Conservation (phyloP, 2,329 filamentous ascomycete genomes). For the Triangularia setosa region DNA sequence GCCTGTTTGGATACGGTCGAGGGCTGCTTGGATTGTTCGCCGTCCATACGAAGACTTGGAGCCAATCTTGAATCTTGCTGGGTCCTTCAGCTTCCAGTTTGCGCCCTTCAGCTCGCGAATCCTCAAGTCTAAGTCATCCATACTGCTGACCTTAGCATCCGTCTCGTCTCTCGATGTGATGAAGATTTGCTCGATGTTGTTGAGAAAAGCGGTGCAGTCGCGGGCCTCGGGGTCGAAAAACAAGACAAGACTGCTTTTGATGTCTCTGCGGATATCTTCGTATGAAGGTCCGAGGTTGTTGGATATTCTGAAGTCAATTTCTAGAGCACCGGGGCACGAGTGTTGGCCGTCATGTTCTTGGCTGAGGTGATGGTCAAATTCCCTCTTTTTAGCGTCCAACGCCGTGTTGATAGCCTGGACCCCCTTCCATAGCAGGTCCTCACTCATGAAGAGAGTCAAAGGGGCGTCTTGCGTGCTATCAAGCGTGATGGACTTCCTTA, state of each 20-base stretch:
- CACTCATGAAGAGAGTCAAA: constrained; percentile 42
- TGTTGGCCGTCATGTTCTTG: constrained; percentile 37
- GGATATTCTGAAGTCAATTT: constrained; percentile 42
- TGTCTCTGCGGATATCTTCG: constrained; percentile 40
- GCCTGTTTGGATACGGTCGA: constrained; percentile 49
- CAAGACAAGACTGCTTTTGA: constrained; percentile 43
- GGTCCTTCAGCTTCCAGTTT: constrained; percentile 45
- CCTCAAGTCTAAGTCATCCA: constrained; percentile 48
- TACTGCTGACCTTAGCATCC: constrained; percentile 38
- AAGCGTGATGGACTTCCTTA: constrained; percentile 40
- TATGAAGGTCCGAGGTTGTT: constrained; percentile 50
- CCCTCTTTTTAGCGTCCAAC: constrained; percentile 39
- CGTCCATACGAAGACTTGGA: constrained; percentile 41
- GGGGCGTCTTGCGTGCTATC: constrained; percentile 47
- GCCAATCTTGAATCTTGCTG: constrained; percentile 43
- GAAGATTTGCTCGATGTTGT: constrained; percentile 37
- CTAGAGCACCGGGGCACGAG: constrained; percentile 42
- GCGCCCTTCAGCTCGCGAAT: constrained; percentile 44
- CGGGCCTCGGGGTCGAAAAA: constrained; percentile 40
- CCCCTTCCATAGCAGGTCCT: constrained; percentile 45
- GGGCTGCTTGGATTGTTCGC: constrained; percentile 44
- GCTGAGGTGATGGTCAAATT: constrained; percentile 39
- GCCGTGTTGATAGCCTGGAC: constrained; percentile 40
- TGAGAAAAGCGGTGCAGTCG: constrained; percentile 44
- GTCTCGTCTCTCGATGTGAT: constrained; percentile 36